These are phyloP conservation scores for Vachellia pachyceras DNA, from an alignment of 306 rosid genomes.

Conservation along the genomic window DNA sequence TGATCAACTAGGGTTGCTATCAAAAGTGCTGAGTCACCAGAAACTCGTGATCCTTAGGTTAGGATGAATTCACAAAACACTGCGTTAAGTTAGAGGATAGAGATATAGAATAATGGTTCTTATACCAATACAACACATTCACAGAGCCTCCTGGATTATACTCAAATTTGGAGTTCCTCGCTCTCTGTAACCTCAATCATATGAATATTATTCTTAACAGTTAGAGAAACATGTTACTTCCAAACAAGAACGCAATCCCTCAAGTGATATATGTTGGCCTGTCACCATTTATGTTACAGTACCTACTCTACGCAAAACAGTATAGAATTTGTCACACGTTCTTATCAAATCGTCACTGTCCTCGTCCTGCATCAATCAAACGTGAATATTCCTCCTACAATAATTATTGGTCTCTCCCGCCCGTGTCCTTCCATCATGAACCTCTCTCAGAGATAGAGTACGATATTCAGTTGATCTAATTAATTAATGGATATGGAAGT, in stretches of 20 bases:
- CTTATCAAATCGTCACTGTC: conserved; percentile 14
- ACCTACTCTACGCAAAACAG: not conserved
- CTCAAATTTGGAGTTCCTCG: not conserved
- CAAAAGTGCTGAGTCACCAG: not conserved
- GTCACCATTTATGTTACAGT: conserved; percentile 13
- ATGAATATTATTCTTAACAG: not conserved
- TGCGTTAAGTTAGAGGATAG: too few species aligned
- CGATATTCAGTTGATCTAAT: not conserved
- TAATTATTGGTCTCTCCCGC: conserved; percentile 23
- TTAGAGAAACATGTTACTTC: conserved; percentile 12
- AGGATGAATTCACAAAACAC: not conserved
- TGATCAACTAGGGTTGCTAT: not conserved
- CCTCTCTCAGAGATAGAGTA: not conserved
- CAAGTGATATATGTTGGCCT: conserved; percentile 28
- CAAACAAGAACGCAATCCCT: conserved; percentile 26
- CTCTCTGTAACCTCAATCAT: conserved; percentile 8
- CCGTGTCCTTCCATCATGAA: not conserved
- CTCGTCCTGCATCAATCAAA: not conserved
- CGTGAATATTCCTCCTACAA: conserved; percentile 2
- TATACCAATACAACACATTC: too few species aligned
- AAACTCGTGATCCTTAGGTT: conserved; percentile 43
- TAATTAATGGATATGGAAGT: not conserved
- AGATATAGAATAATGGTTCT: too few species aligned
- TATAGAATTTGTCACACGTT: conserved; percentile 7
- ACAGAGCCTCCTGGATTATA: not conserved